Evolutionary conservation across 106 monocot species (phyloP), one percentile per base, ranked within the genome.

Genomic region (Dioscorea dumetorum): DNA sequence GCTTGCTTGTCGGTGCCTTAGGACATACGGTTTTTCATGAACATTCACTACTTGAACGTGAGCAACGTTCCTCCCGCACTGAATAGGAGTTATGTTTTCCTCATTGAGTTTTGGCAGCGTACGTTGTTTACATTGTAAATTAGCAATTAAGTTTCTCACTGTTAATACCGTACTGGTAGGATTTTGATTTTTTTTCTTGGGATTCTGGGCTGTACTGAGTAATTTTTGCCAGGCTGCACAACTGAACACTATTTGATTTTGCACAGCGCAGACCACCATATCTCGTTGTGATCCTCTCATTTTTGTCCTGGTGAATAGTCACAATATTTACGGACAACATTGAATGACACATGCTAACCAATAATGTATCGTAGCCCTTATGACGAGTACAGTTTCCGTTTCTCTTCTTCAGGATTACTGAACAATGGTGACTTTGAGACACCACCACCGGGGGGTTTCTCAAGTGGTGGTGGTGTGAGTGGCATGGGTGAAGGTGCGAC

Each of bases 351-450:
- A 28, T 28, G 28, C 28, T 28, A 28, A 28, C 2, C 1, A 3
- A 28, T 28, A 28, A 1, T n/a, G n/a, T 28, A 28, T 28, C 28
- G 3, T 28, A 28, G 1, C 28, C 28, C 28, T 1, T 28, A n/a
- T 28, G 28, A 28, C 28, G 3, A 28, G 28, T 28, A 28, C 28
- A 28, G 28, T 28, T 28, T 28, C 1, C 28, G 3, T 28, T 28
- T 28, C 28, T 28, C 28, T 8, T 2, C 1, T 66, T 17, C 74
- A 97, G 97, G 91, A 35, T 60, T 86, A 24, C 61, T 97, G n/a
- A 79, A 72, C 24, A 97, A 97, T 50, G 97, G 91, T 2, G 89
- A 90, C 52, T 97, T 97, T 33, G 97, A 97, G 80, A 81, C 74
- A 1, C 58, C 76, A 6, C 86, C 95, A 16, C 58, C 86, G 0